phyloP scores from a whole-genome alignment of 257 asterid species.

The Ophiorrhiza pumila region DNA sequence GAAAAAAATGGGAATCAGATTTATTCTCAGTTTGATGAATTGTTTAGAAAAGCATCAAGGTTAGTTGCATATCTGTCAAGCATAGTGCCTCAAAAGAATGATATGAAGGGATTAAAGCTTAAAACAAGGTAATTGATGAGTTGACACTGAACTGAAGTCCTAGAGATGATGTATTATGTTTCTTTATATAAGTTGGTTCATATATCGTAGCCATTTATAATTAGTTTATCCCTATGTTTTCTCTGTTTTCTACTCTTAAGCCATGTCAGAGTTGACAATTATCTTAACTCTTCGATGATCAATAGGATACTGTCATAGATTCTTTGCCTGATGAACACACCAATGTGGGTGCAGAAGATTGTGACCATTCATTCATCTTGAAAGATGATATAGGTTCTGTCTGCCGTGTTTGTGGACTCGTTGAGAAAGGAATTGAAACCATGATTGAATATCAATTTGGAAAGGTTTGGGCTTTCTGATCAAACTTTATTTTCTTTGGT shows the following conservation, averaged over 20 bases:
- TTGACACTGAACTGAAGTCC: background rate
- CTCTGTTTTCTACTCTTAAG: background rate
- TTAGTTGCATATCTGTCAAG: background rate
- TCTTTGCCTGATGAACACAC: conserved; percentile 7
- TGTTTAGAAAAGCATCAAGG: background rate
- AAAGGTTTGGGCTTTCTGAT: conserved; percentile 37
- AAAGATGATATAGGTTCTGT: conserved; percentile 36
- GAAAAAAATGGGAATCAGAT: background rate
- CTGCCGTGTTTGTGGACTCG: conserved; percentile 32
- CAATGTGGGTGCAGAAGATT: conserved; percentile 43
- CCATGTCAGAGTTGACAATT: conserved; percentile 9
- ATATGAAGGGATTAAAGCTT: background rate
- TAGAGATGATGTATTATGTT: too few species aligned
- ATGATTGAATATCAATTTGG: conserved; percentile 38
- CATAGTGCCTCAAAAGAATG: background rate
- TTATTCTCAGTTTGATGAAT: background rate
- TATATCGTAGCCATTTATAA: background rate
- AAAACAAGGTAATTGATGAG: background rate
- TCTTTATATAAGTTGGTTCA: background rate
- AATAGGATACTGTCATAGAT: conserved; percentile 17
- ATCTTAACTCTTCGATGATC: conserved; percentile 22
- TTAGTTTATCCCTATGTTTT: background rate
- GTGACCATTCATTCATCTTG: conserved; percentile 31
- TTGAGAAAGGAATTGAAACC: conserved; percentile 23
- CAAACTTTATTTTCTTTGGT: background rate